Base-by-base conservation (phyloP, 208 protist species). In the Phytomonas sp. region DNA sequence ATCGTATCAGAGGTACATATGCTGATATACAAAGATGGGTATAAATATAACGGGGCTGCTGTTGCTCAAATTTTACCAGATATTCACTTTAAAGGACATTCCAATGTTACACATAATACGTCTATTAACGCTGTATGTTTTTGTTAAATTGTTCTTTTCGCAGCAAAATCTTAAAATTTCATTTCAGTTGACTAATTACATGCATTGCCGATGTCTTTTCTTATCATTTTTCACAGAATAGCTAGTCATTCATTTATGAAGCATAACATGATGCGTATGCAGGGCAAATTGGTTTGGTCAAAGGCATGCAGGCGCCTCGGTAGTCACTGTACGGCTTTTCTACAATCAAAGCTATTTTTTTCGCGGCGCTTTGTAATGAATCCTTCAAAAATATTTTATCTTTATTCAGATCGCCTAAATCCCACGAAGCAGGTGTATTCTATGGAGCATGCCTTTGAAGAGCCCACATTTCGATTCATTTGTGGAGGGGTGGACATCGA, bases 391-490 rank as follows among this genome's bases (percentile, higher is more conserved):
- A 4, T 60, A 19, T 6, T 65, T 52, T n/a, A 19, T 26, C 59
- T 65, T 60, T 23, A 65, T 65, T 6, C 0, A 26, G 33, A 49
- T 16, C 36, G 23, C 8, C 61, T 60, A 65, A 65, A 65, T 65
- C 33, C 36, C 6, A 63, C 80, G 29, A 74, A 63, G 31, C 68
- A 78, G 33, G 49, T 76, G 31, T 95, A 95, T 74, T 68, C 66
- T 31, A 91, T 95, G 77, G 87, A 92, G 63, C 71, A 82, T 30
- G 91, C 91, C 29, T 95, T 93, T 72, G 91, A 95, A 79, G 86
- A 91, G 67, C 88, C 91, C 7, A 92, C 86, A 16, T 87, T 95
- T 61, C 83, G 84, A 45, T 93, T 91, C 78, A 73, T 94, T 32
- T 94, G 79, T 68, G 91, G 93, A 68, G 91, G 91, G 29, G 66